A percentile compares a stretch with the other conserved stretches of the same genome.
phyloP scores from a whole-genome alignment of 2,329 filamentous ascomycete species.

The Cyclaneusma minus region DNA sequence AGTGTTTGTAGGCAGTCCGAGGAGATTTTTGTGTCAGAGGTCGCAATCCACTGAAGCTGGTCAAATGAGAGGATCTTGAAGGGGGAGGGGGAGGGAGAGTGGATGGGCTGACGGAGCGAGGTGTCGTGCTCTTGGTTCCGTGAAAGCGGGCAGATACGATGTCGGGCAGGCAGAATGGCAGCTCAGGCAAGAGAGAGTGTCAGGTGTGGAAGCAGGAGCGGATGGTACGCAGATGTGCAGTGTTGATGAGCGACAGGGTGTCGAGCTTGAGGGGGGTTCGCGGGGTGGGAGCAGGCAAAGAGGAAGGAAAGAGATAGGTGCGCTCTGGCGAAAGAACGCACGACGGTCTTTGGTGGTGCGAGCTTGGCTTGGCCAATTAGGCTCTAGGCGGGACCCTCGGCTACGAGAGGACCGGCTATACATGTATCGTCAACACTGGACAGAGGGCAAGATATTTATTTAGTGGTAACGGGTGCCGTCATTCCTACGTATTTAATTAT shows the following conservation, averaged over 20 bases:
- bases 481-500: too few species aligned
- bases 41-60: conserved; percentile 11
- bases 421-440: too few species aligned
- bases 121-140: conserved; percentile 3
- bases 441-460: too few species aligned
- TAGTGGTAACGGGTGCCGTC: too few species aligned
- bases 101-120: conserved; percentile 2
- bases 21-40: conserved; percentile 9
- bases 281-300: too few species aligned
- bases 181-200: background rate
- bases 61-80: conserved; percentile 3
- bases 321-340: conserved; percentile 19
- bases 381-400: too few species aligned
- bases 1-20: conserved; percentile 13
- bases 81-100: conserved; percentile 1
- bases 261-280: conserved; percentile 21
- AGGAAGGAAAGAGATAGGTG: conserved; percentile 27
- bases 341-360: too few species aligned
- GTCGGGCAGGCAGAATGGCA: conserved; percentile 2
- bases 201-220: conserved; percentile 1
- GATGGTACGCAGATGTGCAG: conserved; percentile 7
- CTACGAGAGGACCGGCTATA: too few species aligned
- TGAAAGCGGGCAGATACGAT: conserved; percentile 11
- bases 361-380: too few species aligned
- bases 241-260: conserved; percentile 15